Percentiles rank a stretch among this genome's conserved stretches.
These are phyloP conservation scores for Arthrobotrys iridis DNA, from an alignment of 2,329 filamentous ascomycete species.

Conservation along the genomic window DNA sequence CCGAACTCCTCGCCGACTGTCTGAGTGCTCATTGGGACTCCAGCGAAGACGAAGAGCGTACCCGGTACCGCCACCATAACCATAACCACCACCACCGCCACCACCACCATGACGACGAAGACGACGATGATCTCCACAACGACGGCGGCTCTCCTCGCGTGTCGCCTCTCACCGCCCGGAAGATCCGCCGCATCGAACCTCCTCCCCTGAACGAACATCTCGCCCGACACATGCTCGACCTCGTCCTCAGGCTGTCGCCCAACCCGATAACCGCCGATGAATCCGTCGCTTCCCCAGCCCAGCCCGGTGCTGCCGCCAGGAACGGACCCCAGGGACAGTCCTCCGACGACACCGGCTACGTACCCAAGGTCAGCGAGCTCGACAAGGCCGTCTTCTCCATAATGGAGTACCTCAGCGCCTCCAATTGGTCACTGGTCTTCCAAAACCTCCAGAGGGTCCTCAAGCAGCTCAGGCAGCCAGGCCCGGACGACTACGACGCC, in stretches of 20 bases:
- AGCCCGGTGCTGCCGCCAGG: conserved; percentile 19
- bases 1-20: conserved; percentile 73
- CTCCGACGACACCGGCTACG: conserved; percentile 53
- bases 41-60: conserved; percentile 68
- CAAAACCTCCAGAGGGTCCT: conserved; percentile 57
- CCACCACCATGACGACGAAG: conserved; percentile 66
- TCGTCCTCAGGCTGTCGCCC: conserved; percentile 56
- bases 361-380: conserved; percentile 55
- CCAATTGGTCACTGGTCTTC: conserved; percentile 70
- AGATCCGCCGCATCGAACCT: conserved; percentile 55
- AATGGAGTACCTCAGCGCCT: conserved; percentile 72
- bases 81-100: conserved; percentile 64
- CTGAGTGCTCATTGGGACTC: conserved; percentile 71
- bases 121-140: not conserved
- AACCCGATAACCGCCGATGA: conserved; percentile 51
- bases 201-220: conserved; percentile 57
- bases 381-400: conserved; percentile 60
- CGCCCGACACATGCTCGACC: conserved; percentile 57
- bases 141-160: conserved; percentile 35
- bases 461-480: conserved; percentile 55
- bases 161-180: conserved; percentile 45
- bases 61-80: conserved; percentile 68
- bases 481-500: conserved; percentile 56
- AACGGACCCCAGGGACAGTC: conserved; percentile 28
- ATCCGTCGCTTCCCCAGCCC: conserved; percentile 24